Evolutionary conservation across 495 filamentous ascomycete genomes (phyloP), one percentile per base, ranked within the genome.

Genomic region (Pyrenopolyporus hunteri): DNA sequence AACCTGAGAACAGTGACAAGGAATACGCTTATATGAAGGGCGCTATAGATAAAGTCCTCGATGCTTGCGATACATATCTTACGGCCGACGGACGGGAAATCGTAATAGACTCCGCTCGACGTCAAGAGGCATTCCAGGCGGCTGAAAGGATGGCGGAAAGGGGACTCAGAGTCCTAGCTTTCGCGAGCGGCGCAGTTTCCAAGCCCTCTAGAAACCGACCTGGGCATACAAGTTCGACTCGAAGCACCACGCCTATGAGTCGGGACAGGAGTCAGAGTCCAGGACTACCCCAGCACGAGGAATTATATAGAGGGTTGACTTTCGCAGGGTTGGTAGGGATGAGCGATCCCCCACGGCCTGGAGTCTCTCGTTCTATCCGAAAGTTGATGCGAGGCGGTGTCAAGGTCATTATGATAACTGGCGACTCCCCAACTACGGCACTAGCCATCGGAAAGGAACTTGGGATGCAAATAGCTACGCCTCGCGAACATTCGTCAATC

Each of bases 341-440:
- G 93, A 96, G 90, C 60, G 94, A 98, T 69, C 94, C 94, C 0
- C 94, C 95, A 10, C 83, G 94, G 37, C 87, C 89, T 59, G 91
- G 90, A 37, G 94, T 98, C 4, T 89, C 92, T 64, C 88, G 89
- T 50, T 88, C 92, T 9, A 98, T 98, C 61, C 83, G 91, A 62
- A 89, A 90, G 32, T 77, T 98, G 48, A 94, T 98, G 88, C 84
- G 91, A 43, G 93, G 94, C 36, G 90, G 91, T 7, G 95, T 98
- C 46, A 91, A 91, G 66, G 88, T 98, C 26, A 96, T 98, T 63
- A 98, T 98, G 94, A 98, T 98, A 62, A 98, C 94, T 8, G 94
- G 94, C 52, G 94, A 98, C 73, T 87, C 94, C 10, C 90, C 97
- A 66, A 92, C 90, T 4, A 98, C 94, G 0, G 94, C 94, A 10